These are phyloP conservation scores for Beauveria medogensis DNA, from an alignment of 2,329 filamentous ascomycete genomes.

Conservation along the genomic window DNA sequence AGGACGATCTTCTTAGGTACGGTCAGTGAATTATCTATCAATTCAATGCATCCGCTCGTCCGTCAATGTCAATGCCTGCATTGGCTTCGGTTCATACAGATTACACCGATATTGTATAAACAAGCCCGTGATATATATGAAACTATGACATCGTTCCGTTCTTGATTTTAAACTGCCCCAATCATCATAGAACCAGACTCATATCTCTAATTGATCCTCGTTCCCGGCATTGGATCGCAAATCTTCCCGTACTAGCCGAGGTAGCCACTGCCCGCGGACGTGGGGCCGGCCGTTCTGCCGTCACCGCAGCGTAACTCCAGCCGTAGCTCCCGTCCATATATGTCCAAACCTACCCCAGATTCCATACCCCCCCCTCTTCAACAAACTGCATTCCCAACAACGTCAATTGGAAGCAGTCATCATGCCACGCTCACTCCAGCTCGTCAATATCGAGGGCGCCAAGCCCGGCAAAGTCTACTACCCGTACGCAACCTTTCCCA, in stretches of 20 bases:
- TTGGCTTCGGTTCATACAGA: too few species aligned
- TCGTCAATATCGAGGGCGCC: constrained; percentile 60
- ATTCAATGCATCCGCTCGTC: neutral
- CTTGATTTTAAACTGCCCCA: too few species aligned
- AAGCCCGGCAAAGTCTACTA: constrained; percentile 88
- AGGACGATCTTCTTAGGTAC: too few species aligned
- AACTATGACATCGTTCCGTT: too few species aligned
- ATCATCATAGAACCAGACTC: too few species aligned
- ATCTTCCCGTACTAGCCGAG: constrained; percentile 1
- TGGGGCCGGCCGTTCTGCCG: neutral
- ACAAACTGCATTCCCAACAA: neutral
- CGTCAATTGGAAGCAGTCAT: constrained; percentile 8
- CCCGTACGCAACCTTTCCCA: constrained; percentile 40
- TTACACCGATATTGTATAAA: too few species aligned
- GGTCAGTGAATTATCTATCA: neutral
- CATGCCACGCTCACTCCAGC: constrained; percentile 51
- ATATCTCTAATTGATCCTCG: neutral
- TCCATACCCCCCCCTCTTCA: neutral
- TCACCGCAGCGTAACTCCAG: neutral
- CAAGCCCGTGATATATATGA: too few species aligned
- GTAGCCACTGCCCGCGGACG: constrained; percentile 1
- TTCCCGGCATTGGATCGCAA: neutral
- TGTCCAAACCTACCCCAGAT: neutral
- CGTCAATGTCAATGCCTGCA: neutral
- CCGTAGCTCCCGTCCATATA: neutral